These are phyloP conservation scores for Acer saccharum DNA, from an alignment of 345 rosid genomes.

Conservation along the genomic window DNA sequence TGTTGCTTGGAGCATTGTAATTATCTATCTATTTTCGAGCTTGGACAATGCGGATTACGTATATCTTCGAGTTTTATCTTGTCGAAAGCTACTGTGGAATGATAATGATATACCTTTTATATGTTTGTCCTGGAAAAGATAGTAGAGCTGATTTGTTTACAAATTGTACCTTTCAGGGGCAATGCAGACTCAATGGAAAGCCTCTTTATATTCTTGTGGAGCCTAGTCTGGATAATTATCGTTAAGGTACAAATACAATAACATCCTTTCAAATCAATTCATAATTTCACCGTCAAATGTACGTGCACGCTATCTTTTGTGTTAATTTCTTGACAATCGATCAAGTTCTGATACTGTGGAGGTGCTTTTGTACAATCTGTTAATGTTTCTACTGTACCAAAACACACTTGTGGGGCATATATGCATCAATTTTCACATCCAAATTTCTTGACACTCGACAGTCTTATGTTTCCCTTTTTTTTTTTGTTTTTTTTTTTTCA, in stretches of 20 bases:
- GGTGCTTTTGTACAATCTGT: not conserved
- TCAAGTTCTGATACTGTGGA: not conserved
- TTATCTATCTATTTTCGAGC: not conserved
- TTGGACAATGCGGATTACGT: not conserved
- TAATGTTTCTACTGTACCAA: not conserved
- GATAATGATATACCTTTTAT: not conserved
- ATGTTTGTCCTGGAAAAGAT: not conserved
- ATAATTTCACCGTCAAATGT: not conserved
- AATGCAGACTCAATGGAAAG: constrained; percentile 67
- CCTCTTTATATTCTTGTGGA: constrained; percentile 85
- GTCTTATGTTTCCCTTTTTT: not conserved
- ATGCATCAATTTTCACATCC: not conserved
- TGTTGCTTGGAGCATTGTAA: not conserved
- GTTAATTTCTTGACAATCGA: not conserved
- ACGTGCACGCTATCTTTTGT: not conserved
- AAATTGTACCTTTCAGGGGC: constrained; percentile 46
- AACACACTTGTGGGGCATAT: not conserved
- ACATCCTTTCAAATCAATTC: not conserved
- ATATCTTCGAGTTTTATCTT: not conserved
- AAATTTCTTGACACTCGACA: not conserved
- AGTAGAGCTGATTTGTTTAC: not conserved
- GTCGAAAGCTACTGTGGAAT: not conserved
- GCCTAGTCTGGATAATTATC: constrained; percentile 51
- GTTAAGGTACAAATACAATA: constrained; percentile 19
- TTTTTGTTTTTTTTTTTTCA: not conserved